phyloP scores from a whole-genome alignment of 2,329 filamentous ascomycete genomes.

The Claviceps sp. region DNA sequence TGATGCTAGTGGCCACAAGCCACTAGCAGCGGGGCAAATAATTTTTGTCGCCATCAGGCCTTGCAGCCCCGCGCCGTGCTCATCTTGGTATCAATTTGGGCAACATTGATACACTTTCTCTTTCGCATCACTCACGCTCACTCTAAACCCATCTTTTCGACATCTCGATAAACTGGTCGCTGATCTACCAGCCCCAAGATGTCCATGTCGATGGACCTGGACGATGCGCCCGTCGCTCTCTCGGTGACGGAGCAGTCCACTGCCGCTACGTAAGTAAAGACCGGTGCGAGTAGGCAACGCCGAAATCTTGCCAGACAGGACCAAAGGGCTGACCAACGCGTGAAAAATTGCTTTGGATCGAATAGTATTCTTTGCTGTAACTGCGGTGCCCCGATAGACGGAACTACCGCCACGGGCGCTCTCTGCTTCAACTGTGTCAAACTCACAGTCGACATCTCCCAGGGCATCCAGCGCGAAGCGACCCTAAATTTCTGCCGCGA shows the following conservation, averaged over 20 bases:
- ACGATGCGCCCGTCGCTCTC: conserved; percentile 28
- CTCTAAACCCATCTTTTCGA: not conserved
- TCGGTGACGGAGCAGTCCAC: conserved; percentile 18
- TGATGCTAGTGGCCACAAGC: too few species aligned
- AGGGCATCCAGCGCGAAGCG: conserved; percentile 82
- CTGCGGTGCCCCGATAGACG: conserved; percentile 91
- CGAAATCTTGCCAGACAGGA: not conserved
- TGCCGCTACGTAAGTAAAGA: conserved; percentile 26
- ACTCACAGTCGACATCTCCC: conserved; percentile 82
- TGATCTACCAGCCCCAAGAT: conserved; percentile 13
- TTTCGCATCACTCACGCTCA: not conserved
- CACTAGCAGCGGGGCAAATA: not conserved
- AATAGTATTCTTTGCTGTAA: conserved; percentile 80
- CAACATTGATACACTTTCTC: not conserved
- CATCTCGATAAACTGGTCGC: not conserved
- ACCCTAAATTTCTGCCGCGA: conserved; percentile 84
- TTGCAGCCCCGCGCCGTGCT: not conserved
- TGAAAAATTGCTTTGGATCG: not conserved
- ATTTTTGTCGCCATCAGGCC: not conserved
- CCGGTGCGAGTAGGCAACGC: not conserved
- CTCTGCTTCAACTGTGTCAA: conserved; percentile 96
- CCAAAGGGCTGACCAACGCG: not conserved
- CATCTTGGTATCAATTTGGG: not conserved
- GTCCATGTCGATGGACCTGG: conserved; percentile 33
- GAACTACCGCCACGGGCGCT: conserved; percentile 71